Evolutionary conservation across 495 filamentous ascomycete species (phyloP), one percentile per base, ranked within the genome.

Genomic region (Aspergillus heteromorphus): DNA sequence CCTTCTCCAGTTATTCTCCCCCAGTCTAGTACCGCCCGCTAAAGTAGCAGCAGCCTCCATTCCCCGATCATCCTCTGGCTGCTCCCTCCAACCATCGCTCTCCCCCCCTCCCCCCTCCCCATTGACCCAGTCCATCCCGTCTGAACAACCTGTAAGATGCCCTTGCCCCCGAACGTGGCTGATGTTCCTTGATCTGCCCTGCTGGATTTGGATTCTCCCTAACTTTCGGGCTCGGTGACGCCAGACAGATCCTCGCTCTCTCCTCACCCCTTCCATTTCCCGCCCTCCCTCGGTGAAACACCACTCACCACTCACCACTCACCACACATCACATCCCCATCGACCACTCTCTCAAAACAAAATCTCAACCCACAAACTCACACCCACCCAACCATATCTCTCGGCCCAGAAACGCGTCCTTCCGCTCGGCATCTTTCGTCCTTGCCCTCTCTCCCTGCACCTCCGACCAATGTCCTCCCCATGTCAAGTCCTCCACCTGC

Each of bases 401-500:
- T 55, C 53, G 7, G 21, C 49, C 53, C 23, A 52, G 47, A 30
- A 48, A 53, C 55, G 42, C 52, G 55, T 54, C 53, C 56, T 52
- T 55, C 58, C 53, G 58, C 40, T 50, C 53, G 57, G 55, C 59
- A 61, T 54, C 58, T 68, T 64, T 61, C 62, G 49, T 61, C 63
- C 65, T 55, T 63, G 54, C 65, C 62, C 63, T 64, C 58, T 64
- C 58, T 63, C 62, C 61, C 55, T 64, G 64, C 56, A 65, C 57
- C 40, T 62, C 61, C 73, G 69, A 76, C 76, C 76, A 76, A 80
- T 81, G 78, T 76, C 65, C 68, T 72, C 67, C 70, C 68, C 78
- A 81, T 81, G 78, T 81, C 78, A 79, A 79, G 66, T 30, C 66
- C 73, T 70, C 67, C 70, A 69, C 67, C 69, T 69, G 75, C 70